Percentiles rank a stretch among this genome's conserved stretches.
Conservation (phyloP, 1,284 basidiomycete genomes). For the Moniliella sp. region DNA sequence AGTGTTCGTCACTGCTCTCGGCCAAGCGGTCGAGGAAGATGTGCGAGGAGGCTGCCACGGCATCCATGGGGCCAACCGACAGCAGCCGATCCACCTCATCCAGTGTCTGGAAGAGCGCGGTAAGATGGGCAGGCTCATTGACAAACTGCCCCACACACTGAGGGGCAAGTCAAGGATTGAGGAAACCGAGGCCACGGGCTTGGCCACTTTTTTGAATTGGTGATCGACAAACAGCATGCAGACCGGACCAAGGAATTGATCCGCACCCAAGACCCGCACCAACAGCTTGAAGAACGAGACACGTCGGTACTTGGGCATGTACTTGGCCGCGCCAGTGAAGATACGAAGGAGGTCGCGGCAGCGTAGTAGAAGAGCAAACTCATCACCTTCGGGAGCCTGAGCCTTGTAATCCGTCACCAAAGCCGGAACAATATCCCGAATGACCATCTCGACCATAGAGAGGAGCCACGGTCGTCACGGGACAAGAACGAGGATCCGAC, state of each 20-base stretch:
- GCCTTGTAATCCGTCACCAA: conserved; percentile 57
- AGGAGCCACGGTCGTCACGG: conserved; percentile 84
- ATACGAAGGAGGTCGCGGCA: conserved; percentile 49
- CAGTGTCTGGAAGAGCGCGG: conserved; percentile 11
- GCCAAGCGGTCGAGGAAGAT: conserved; percentile 19
- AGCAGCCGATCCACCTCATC: conserved; percentile 5
- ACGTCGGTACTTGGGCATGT: conserved; percentile 66
- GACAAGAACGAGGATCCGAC: conserved; percentile 93
- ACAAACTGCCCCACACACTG: conserved; percentile 36
- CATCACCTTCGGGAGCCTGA: conserved; percentile 6
- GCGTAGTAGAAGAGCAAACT: conserved; percentile 15
- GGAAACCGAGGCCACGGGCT: conserved; percentile 41
- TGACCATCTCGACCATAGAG: conserved; percentile 80
- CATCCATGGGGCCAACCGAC: conserved; percentile 2
- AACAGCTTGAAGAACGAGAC: conserved; percentile 77
- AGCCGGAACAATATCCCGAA: conserved; percentile 77
- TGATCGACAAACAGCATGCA: conserved; percentile 70
- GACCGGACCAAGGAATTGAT: conserved; percentile 61
- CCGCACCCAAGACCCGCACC: conserved; percentile 58
- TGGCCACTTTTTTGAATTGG: conserved; percentile 49
- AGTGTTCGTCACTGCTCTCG: conserved; percentile 15
- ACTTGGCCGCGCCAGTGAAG: conserved; percentile 65
- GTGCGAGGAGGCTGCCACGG: conserved; percentile 7
- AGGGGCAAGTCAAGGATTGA: conserved; percentile 48
- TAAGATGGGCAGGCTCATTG: conserved; percentile 10